Base-by-base conservation (phyloP, 306 rosid species). In the Pyrus pyrifolia region DNA sequence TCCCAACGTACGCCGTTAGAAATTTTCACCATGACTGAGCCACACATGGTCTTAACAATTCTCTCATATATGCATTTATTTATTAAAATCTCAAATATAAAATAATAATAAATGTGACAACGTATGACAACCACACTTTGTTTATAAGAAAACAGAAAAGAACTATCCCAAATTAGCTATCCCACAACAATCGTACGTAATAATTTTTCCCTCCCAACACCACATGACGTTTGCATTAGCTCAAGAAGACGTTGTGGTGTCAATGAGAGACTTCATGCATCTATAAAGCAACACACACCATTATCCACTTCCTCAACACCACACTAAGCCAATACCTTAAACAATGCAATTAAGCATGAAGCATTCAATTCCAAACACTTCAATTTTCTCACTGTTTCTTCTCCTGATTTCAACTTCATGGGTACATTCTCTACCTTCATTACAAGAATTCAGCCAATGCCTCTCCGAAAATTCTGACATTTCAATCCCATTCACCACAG, bases 401-500 rank as follows among this genome's bases (percentile, higher is more conserved):
- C 18, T 85, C 68, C 77, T 89, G 59, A 78, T 85, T 31, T 78
- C 86, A 23, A 38, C 79, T 80, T 81, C 90, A 8, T 74, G n/a
- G 35, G 53, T 86, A 81, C 55, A 79, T 30, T 57, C 89, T 65
- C 78, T 74, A 77, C 21, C 21, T 51, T 74, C 93, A 25, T 40
- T 59, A 23, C 82, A 83, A 63, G 80, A 6, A 29, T 89, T 91
- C 79, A 82, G 65, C 67, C 80, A 70, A 11, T 89, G 97, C 68
- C 76, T 92, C 65, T 76, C 81, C 65, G 27, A 42, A 9, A 81
- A 85, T 44, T 84, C 90, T 33, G 70, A 70, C 8, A 49, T 35
- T 58, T 67, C 87, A 59, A 70, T 85, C 29, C 87, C 85, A 62
- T 84, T 85, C 76, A 70, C 89, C 31, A 75, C 69, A 5, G 38